A percentile compares a stretch with the other conserved stretches of the same genome.
phyloP scores from a whole-genome alignment of 768 basidiomycete species.

The Suillus subaureus region DNA sequence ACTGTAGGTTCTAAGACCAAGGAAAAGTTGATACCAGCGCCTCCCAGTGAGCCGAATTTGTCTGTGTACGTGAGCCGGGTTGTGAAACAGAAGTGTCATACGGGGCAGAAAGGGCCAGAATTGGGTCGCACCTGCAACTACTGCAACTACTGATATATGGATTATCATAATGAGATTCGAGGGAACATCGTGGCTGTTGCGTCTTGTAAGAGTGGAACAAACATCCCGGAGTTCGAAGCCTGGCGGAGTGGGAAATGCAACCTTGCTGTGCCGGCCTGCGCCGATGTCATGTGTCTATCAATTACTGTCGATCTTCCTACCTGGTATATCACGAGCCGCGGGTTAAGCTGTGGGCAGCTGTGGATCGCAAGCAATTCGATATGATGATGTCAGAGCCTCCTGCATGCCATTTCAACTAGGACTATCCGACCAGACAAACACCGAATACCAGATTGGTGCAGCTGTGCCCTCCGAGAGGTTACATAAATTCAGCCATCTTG shows the following conservation, averaged over 20 bases:
- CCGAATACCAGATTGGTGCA: background rate
- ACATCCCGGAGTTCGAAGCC: background rate
- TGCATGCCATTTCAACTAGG: background rate
- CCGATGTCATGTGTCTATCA: background rate
- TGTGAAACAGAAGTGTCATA: background rate
- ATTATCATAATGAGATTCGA: no score
- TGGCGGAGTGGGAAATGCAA: background rate
- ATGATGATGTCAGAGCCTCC: background rate
- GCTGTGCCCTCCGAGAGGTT: background rate
- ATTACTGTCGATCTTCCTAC: background rate
- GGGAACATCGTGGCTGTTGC: no score
- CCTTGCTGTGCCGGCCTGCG: background rate
- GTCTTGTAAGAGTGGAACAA: no score
- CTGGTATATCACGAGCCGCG: background rate
- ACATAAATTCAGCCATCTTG: background rate
- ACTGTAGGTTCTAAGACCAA: background rate
- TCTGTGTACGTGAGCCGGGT: background rate
- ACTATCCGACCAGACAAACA: background rate
- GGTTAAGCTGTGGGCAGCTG: background rate
- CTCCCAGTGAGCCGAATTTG: background rate
- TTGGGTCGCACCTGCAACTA: background rate
- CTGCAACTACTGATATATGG: no score
- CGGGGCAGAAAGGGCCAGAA: background rate
- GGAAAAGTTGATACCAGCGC: background rate
- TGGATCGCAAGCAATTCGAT: background rate